Conservation (phyloP, 768 basidiomycete genomes). For the Hysterangium stoloniferum region DNA sequence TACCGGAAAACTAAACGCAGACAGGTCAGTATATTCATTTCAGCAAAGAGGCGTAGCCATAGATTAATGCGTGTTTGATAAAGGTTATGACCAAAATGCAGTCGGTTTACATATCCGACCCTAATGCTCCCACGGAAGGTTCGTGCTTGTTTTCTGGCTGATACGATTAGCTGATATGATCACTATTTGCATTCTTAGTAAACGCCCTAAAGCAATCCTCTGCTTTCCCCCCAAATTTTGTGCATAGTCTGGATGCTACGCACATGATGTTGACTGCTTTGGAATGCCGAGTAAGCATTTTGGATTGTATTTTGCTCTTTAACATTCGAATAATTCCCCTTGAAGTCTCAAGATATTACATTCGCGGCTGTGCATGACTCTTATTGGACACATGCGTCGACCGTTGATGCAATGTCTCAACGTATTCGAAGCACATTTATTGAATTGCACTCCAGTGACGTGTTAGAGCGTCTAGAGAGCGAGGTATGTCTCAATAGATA, state of each 20-base stretch:
- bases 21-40: slow-evolving; percentile 34
- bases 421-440: slow-evolving; percentile 93
- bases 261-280: slow-evolving; percentile 98
- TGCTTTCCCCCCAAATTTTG: slow-evolving; percentile 98
- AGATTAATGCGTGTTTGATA: not conserved
- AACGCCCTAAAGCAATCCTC: slow-evolving; percentile 83
- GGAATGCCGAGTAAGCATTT: slow-evolving; percentile 57
- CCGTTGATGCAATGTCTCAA: slow-evolving; percentile 81
- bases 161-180: not conserved
- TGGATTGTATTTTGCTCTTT: not conserved
- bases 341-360: slow-evolving; percentile 60
- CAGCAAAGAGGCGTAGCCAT: too few relatives aligned
- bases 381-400: slow-evolving; percentile 94
- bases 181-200: slow-evolving; percentile 35
- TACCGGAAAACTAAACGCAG: slow-evolving; percentile 79
- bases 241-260: slow-evolving; percentile 94
- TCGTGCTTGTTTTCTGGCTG: slow-evolving; percentile 11
- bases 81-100: slow-evolving; percentile 73
- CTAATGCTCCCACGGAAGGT: slow-evolving; percentile 66
- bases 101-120: slow-evolving; percentile 85
- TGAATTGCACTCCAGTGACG: slow-evolving; percentile 80
- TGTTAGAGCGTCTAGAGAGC: slow-evolving; percentile 58
- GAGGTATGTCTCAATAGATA: slow-evolving; percentile 48
- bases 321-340: slow-evolving; percentile 1
- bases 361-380: slow-evolving; percentile 99